Evolutionary conservation across 2,329 filamentous ascomycete genomes (phyloP).

Genomic region (Teratosphaeria nubilosa): DNA sequence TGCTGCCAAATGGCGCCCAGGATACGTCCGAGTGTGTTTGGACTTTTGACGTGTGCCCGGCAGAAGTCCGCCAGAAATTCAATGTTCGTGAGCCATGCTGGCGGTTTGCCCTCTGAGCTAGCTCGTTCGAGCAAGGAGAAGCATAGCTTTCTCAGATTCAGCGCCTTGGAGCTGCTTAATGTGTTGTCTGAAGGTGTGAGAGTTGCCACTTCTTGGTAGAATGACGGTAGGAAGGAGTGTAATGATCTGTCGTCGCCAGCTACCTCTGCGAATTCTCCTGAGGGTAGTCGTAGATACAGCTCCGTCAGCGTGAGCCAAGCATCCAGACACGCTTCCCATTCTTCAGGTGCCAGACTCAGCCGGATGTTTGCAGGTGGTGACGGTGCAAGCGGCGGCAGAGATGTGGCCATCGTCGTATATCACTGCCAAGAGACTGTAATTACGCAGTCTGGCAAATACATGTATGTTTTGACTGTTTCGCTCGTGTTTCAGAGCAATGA

Average conservation of each 20-base stretch:
- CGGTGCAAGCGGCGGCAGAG: constrained; percentile 62
- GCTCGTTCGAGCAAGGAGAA: constrained; percentile 48
- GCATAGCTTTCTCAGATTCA: constrained; percentile 49
- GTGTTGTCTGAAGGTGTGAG: constrained; percentile 10
- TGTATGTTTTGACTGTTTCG: background rate
- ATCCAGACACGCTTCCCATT: constrained; percentile 70
- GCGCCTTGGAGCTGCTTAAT: constrained; percentile 29
- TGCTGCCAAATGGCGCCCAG: constrained; percentile 44
- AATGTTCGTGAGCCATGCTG: constrained; percentile 36
- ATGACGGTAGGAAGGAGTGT: constrained; percentile 54
- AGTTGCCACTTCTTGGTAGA: constrained; percentile 47
- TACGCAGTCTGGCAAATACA: too few species aligned
- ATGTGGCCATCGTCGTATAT: constrained; percentile 26
- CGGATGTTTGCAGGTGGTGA: constrained; percentile 63
- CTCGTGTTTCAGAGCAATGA: background rate
- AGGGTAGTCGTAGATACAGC: constrained; percentile 51
- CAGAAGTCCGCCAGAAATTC: constrained; percentile 57
- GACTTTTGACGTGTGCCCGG: constrained; percentile 53
- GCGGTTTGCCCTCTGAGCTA: constrained; percentile 25
- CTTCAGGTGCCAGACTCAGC: constrained; percentile 52
- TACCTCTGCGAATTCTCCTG: constrained; percentile 43
- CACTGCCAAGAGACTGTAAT: too few species aligned
- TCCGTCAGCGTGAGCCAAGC: constrained; percentile 64
- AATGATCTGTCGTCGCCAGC: constrained; percentile 50
- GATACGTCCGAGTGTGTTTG: constrained; percentile 42